These are phyloP conservation scores for Aspergillus taichungensis DNA, from an alignment of 495 filamentous ascomycete genomes.

Conservation along the genomic window DNA sequence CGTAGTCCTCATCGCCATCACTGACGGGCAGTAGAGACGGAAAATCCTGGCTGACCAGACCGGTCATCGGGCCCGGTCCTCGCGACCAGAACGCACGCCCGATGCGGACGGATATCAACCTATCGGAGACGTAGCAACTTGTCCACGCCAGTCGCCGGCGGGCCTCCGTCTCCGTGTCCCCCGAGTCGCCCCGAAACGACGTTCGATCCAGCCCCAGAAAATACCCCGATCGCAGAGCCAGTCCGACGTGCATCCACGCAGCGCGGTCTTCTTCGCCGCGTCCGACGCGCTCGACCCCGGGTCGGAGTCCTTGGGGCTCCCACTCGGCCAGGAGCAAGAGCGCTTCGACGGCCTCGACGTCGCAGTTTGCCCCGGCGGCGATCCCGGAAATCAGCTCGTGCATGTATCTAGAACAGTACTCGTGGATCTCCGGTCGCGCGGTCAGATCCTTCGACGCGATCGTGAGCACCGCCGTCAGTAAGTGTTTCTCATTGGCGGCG, in stretches of 20 bases:
- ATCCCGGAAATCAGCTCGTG: conserved; percentile 52
- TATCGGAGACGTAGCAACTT: conserved; percentile 56
- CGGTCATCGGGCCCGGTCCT: conserved; percentile 54
- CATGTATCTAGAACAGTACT: conserved; percentile 55
- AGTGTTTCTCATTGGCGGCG: conserved; percentile 45
- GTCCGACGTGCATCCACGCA: conserved; percentile 61
- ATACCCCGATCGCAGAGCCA: conserved; percentile 54
- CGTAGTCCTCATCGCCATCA: conserved; percentile 51
- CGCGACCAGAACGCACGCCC: conserved; percentile 59
- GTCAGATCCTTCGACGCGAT: conserved; percentile 54
- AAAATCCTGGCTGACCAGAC: conserved; percentile 51
- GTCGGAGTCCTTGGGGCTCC: conserved; percentile 51
- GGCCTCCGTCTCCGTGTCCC: conserved; percentile 42
- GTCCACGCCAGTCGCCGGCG: conserved; percentile 54
- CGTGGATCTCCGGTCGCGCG: conserved; percentile 46
- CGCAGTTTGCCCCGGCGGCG: conserved; percentile 49
- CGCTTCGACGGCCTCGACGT: conserved; percentile 57
- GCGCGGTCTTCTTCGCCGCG: conserved; percentile 58
- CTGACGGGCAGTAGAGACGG: conserved; percentile 45
- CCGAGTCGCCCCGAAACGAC: conserved; percentile 41
- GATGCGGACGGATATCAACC: conserved; percentile 54
- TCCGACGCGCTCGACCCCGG: conserved; percentile 44
- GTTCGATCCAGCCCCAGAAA: conserved; percentile 53
- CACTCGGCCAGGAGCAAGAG: conserved; percentile 55
- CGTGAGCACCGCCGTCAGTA: conserved; percentile 54